Conservation (phyloP, 371 early-diverging fungal species). For the Mortierella sp. region DNA sequence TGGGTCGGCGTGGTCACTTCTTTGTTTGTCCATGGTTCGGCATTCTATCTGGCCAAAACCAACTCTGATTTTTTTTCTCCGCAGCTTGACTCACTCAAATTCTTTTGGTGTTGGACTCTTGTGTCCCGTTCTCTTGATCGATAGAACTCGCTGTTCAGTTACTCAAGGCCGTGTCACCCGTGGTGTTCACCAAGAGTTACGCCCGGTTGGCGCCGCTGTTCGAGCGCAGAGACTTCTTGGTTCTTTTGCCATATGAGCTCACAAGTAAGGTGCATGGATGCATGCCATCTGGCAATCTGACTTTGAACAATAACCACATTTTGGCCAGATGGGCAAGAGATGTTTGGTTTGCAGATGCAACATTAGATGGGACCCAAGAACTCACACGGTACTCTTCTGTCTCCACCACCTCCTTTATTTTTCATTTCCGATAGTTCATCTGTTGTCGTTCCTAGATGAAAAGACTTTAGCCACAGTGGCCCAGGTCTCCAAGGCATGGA, state of each 20-base stretch:
- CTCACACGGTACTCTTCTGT: too few species aligned
- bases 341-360: too few species aligned
- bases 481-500: constrained; percentile 74
- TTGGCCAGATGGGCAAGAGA: neutral
- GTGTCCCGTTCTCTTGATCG: too few species aligned
- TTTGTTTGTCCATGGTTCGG: too few species aligned
- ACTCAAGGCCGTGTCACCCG: constrained; percentile 67
- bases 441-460: constrained; percentile 66
- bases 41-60: too few species aligned
- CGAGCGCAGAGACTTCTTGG: constrained; percentile 67
- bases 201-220: constrained; percentile 69
- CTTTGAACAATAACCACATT: constrained; percentile 39
- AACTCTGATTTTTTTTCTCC: too few species aligned
- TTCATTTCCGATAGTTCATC: constrained; percentile 56
- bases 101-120: too few species aligned
- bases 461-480: constrained; percentile 58
- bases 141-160: constrained; percentile 79
- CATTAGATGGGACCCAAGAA: too few species aligned
- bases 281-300: too few species aligned
- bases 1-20: too few species aligned
- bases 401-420: neutral
- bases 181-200: constrained; percentile 63
- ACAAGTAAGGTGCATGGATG: too few species aligned
- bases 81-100: too few species aligned
- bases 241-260: constrained; percentile 49